These are phyloP conservation scores for Leccinellum rugosiceps DNA, from an alignment of 768 basidiomycete genomes.

Conservation along the genomic window DNA sequence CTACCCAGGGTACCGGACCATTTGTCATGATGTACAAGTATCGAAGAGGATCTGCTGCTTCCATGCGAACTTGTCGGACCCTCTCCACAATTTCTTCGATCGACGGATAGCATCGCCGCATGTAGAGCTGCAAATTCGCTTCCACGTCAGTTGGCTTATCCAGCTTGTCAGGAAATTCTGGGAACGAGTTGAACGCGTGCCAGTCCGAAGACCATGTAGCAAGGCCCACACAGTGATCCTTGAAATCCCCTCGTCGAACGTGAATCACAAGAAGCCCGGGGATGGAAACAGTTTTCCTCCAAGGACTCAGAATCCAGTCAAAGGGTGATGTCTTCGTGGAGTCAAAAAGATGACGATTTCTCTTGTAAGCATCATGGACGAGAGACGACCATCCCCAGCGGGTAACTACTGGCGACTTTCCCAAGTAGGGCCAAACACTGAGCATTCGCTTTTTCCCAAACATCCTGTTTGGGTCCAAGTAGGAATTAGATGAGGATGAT, in stretches of 20 bases:
- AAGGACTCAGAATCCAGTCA: not conserved
- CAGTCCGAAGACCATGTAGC: conserved; percentile 34
- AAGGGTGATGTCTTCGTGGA: not conserved
- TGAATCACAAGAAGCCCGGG: conserved; percentile 48
- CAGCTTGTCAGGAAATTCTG: conserved; percentile 39
- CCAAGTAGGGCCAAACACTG: conserved; percentile 34
- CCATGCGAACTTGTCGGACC: conserved; percentile 34
- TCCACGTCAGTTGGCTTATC: conserved; percentile 27
- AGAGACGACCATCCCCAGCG: conserved; percentile 39
- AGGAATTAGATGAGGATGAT: not conserved
- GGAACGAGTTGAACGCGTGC: conserved; percentile 46
- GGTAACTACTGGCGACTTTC: conserved; percentile 33
- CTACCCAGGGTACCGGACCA: conserved; percentile 40
- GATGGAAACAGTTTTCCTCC: conserved; percentile 18
- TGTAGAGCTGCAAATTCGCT: conserved; percentile 26
- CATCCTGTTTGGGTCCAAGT: conserved; percentile 22
- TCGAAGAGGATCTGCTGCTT: conserved; percentile 25
- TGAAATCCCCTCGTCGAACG: conserved; percentile 50
- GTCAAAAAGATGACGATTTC: conserved; percentile 30
- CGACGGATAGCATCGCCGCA: conserved; percentile 41
- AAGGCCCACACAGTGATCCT: conserved; percentile 42
- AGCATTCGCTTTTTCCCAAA: conserved; percentile 34
- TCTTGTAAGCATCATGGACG: conserved; percentile 30
- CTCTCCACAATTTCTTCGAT: conserved; percentile 42
- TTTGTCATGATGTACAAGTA: conserved; percentile 50